phyloP scores from a whole-genome alignment of 2,329 filamentous ascomycete genomes.

The Volutella citrinella region DNA sequence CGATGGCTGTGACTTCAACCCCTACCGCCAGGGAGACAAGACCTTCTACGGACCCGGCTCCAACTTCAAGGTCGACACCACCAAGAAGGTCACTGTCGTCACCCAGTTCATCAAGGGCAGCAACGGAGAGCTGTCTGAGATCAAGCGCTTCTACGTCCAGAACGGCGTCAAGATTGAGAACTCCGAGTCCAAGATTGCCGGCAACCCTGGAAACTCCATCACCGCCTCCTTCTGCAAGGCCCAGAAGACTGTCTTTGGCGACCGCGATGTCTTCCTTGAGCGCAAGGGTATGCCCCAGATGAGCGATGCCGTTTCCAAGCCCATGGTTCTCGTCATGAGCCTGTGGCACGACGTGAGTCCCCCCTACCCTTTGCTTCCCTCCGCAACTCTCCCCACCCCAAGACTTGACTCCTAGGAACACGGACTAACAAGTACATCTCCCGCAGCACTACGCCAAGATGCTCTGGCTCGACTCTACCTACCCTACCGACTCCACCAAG shows the following conservation, averaged over 20 bases:
- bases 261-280: constrained; percentile 49
- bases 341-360: constrained; percentile 57
- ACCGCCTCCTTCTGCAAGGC: constrained; percentile 55
- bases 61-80: constrained; percentile 56
- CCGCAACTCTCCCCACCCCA: neutral
- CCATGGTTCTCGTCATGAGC: constrained; percentile 49
- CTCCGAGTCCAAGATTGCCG: constrained; percentile 38
- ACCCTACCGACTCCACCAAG: constrained; percentile 46
- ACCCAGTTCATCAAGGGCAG: constrained; percentile 57
- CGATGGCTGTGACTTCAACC: constrained; percentile 69
- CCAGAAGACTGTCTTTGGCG: constrained; percentile 57
- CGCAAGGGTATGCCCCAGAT: constrained; percentile 59
- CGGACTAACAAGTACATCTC: no score
- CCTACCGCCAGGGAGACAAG: constrained; percentile 62
- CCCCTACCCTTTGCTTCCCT: neutral
- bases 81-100: constrained; percentile 59
- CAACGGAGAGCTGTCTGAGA: constrained; percentile 54
- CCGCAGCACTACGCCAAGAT: constrained; percentile 59
- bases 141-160: constrained; percentile 65
- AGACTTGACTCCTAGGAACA: constrained; percentile 9
- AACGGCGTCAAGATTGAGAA: constrained; percentile 57
- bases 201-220: constrained; percentile 45
- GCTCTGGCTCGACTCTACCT: constrained; percentile 71
- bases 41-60: constrained; percentile 59
- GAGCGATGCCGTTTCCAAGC: constrained; percentile 40